phyloP scores from a whole-genome alignment of 805 yeast species.

The Ogataea salicorniae region DNA sequence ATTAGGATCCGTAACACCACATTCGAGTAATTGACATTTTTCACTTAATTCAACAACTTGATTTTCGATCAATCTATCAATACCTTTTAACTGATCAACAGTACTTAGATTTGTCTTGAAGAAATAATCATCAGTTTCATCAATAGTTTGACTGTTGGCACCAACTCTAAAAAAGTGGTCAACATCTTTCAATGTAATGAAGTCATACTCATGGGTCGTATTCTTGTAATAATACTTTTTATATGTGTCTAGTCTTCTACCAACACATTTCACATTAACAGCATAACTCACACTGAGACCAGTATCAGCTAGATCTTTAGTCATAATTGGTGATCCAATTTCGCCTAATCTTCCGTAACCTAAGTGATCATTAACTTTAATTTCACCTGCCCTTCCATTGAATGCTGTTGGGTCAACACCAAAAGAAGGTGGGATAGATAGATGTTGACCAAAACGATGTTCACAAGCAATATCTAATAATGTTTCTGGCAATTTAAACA shows the following conservation, averaged over 20 bases:
- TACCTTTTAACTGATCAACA: slow-evolving; percentile 5
- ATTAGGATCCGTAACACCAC: slow-evolving; percentile 10
- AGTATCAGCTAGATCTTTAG: slow-evolving; percentile 39
- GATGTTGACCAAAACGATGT: slow-evolving; percentile 33
- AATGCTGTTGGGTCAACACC: slow-evolving; percentile 31
- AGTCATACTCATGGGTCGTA: slow-evolving; percentile 20
- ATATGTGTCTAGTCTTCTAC: slow-evolving; percentile 31
- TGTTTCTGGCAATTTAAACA: slow-evolving; percentile 49
- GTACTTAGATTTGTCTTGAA: slow-evolving; percentile 8
- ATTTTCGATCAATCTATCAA: slow-evolving; percentile 5
- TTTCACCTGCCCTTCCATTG: slow-evolving; percentile 18
- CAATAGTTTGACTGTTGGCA: slow-evolving; percentile 3
- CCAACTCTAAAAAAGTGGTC: slow-evolving; percentile 20
- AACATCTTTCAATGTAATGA: slow-evolving; percentile 18
- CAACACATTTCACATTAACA: slow-evolving; percentile 52
- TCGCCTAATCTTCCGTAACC: slow-evolving; percentile 53
- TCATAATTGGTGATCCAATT: slow-evolving; percentile 49
- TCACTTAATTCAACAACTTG: slow-evolving; percentile 7
- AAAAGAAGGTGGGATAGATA: slow-evolving; percentile 36
- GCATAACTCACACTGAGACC: slow-evolving; percentile 45
- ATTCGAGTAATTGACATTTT: slow-evolving; percentile 1
- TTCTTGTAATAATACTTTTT: slow-evolving; percentile 16
- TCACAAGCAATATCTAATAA: slow-evolving; percentile 51
- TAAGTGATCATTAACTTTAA: slow-evolving; percentile 32
- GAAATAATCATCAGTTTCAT: slow-evolving; percentile 1